Conservation (phyloP, 1,284 basidiomycete genomes). For the Ganoderma sp. region DNA sequence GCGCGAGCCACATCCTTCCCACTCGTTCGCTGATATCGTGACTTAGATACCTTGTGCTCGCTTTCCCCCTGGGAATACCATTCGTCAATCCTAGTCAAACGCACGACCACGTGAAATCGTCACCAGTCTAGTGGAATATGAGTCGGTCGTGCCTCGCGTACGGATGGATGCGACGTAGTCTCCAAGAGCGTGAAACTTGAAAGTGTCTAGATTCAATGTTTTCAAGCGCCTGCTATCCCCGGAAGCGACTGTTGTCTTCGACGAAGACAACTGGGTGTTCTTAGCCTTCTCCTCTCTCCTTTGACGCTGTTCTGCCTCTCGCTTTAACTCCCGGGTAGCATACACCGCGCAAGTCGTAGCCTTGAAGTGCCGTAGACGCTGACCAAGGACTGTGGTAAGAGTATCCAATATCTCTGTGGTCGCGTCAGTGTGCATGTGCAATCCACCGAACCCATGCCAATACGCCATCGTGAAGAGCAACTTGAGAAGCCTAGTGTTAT, state of each 20-base stretch:
- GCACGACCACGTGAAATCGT: too few species aligned
- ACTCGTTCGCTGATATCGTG: constrained; percentile 4
- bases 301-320: neutral
- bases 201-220: constrained; percentile 32
- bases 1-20: constrained; percentile 1
- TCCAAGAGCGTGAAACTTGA: constrained; percentile 36
- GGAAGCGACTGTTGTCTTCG: neutral
- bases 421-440: constrained; percentile 39
- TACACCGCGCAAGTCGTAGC: neutral
- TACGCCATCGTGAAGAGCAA: constrained; percentile 35
- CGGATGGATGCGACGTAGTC: constrained; percentile 32
- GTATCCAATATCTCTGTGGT: constrained; percentile 30
- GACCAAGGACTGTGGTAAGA: neutral
- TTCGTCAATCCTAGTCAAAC: constrained; percentile 15
- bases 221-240: constrained; percentile 8
- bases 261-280: constrained; percentile 15
- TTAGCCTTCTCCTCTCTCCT: constrained; percentile 21
- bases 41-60: neutral
- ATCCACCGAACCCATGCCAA: constrained; percentile 41
- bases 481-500: constrained; percentile 29
- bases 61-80: constrained; percentile 27
- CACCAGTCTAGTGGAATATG: too few species aligned
- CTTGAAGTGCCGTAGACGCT: neutral
- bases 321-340: neutral
- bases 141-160: too few species aligned